Base-by-base conservation (phyloP, 148 eudicot species). In the Chenopodium suecicum region DNA sequence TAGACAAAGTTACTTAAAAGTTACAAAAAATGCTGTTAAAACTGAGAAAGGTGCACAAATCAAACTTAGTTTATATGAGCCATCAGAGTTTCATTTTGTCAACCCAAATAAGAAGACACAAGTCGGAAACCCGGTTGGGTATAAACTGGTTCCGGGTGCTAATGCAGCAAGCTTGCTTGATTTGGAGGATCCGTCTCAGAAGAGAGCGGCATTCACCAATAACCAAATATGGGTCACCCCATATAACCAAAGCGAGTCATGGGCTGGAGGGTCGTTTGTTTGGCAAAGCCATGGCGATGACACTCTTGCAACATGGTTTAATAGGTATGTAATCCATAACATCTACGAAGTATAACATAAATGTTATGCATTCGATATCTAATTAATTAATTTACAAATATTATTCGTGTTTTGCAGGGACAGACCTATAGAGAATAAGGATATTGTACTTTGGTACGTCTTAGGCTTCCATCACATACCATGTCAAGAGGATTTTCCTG, bases 171-270 rank as follows among this genome's bases (percentile, higher is more conserved):
- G 91, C 78, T 66, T 97, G 86, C 93, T 97, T 31, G 99, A 97
- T 70, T 83, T 63, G 0, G 88, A 97, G 44, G 98, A 97, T 90
- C 98, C 97, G 23, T 97, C 99, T 0, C 98, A 97, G 70, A 91
- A 86, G 82, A 83, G 99, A 41, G 98, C 91, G 0, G 99, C 97
- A 0, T 97, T 97, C 47, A 92, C 98, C 1, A 91, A 97, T 48
- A 97, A 97, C 82, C 99, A 97, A 50, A 94, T 94, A 72, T 97
- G 99, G 99, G 97, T 97, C 69, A 94, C 96, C 1, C 97, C 97
- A 0, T 97, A 97, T 76, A 97, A 97, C 67, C 70, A 75, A 79
- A 86, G 86, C 0, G 98, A 97, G 89, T 91, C 88, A 76, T 97
- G 98, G 98, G 98, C 99, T 9, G 99, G 97, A 56, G 99, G 99